Base-by-base conservation (phyloP, 305 asterid genomes). In the Fraxinus albicans region DNA sequence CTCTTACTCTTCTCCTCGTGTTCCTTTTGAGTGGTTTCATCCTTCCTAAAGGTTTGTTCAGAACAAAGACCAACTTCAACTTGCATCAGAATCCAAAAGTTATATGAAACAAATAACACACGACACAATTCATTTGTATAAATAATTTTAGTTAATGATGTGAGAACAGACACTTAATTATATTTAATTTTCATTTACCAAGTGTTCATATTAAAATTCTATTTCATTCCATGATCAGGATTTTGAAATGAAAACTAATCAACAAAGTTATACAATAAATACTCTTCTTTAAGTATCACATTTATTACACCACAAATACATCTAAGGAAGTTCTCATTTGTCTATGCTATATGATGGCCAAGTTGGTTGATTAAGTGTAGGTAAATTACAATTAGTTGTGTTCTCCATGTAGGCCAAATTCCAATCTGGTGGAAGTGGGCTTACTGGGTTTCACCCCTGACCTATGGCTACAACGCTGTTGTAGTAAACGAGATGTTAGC, bases 391-490 rank as follows among this genome's bases (percentile, higher is more conserved):
- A 33, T n/a, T 19, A 70, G 76, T 17, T 77, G 0, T 38, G 72
- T 82, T 27, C 67, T 58, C 73, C 50, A 47, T 82, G 63, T 83
- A 91, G 94, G 85, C 78, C 40, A 84, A 83, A 86, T 91, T 78
- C 94, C 93, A 12, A 85, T 77, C 58, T 91, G 94, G 94, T 91
- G 93, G 94, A 80, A 88, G 21, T 91, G 94, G 94, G 93, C 84
- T 8, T 85, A 83, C 79, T 91, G 94, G 94, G 4, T 91, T 82
- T 91, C 93, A 72, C 94, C 94, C 70, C 82, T 91, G 23, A 83
- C 79, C 63, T 91, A 90, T 17, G 85, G 82, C 9, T 91, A 86
- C 90, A 90, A 90, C 17, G 89, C 92, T 31, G 15, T 91, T 40
- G 58, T 91, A 6, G 92, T 91, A 29, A 91, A 91, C 19, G 94